A percentile compares a stretch with the other conserved stretches of the same genome.
phyloP scores from a whole-genome alignment of 2,329 filamentous ascomycete species.

The Fusarium foetens region DNA sequence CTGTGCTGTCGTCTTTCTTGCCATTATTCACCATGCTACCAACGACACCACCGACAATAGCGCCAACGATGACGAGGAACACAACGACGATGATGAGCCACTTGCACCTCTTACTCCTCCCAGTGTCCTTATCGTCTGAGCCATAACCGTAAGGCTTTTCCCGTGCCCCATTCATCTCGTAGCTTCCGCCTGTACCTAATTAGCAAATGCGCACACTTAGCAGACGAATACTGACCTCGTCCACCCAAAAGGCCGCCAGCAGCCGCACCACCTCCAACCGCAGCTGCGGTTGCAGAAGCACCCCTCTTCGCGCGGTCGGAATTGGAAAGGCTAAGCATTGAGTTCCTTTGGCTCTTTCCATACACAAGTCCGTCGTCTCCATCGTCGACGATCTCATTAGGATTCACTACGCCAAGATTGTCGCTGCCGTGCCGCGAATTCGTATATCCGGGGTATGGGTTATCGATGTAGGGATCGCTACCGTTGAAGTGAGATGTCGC shows the following conservation, averaged over 20 bases:
- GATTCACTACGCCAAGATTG: slow-evolving; percentile 72
- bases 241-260: slow-evolving; percentile 50
- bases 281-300: slow-evolving; percentile 53
- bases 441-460: slow-evolving; percentile 71
- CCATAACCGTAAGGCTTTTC: slow-evolving; percentile 73
- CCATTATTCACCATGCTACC: slow-evolving; percentile 73
- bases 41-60: slow-evolving; percentile 77
- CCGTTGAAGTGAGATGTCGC: slow-evolving; percentile 35
- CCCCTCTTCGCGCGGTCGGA: slow-evolving; percentile 48
- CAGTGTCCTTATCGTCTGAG: slow-evolving; percentile 69
- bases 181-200: slow-evolving; percentile 42
- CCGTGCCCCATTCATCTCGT: slow-evolving; percentile 46
- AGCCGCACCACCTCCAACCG: slow-evolving; percentile 57
- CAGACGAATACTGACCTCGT: slow-evolving; percentile 37
- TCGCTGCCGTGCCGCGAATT: slow-evolving; percentile 58
- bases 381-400: slow-evolving; percentile 84
- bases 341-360: slow-evolving; percentile 59
- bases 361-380: slow-evolving; percentile 84
- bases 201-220: background rate
- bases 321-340: slow-evolving; percentile 68
- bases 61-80: slow-evolving; percentile 73
- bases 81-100: slow-evolving; percentile 74
- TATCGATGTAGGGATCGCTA: slow-evolving; percentile 65
- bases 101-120: slow-evolving; percentile 72
- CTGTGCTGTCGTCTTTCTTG: slow-evolving; percentile 11